These are phyloP conservation scores for Otatea glauca DNA, from an alignment of 176 grass and related monocot species.

Conservation along the genomic window DNA sequence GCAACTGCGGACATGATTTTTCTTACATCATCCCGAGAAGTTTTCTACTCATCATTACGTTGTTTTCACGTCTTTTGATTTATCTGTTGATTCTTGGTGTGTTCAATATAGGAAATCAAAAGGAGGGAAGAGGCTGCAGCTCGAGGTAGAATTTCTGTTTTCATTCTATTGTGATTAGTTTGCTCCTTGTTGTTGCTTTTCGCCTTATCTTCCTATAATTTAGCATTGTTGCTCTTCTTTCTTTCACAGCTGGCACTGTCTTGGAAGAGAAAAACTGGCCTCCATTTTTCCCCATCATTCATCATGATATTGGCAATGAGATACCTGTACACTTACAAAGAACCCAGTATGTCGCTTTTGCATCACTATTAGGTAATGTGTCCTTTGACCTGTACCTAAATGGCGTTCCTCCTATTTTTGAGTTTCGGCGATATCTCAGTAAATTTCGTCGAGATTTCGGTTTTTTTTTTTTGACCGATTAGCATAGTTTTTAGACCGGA, in stretches of 20 bases:
- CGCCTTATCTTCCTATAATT: neutral
- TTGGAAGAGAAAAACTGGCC: slow-evolving; percentile 83
- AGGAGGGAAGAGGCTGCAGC: slow-evolving; percentile 61
- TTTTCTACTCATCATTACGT: neutral
- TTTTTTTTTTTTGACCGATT: too few species aligned
- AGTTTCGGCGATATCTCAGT: too few species aligned
- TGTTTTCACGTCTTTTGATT: neutral
- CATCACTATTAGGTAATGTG: slow-evolving; percentile 65
- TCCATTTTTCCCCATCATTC: slow-evolving; percentile 75
- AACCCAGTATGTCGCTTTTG: slow-evolving; percentile 64
- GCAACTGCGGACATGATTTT: neutral
- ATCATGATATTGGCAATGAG: slow-evolving; percentile 76
- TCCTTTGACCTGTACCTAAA: neutral
- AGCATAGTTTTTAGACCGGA: too few species aligned
- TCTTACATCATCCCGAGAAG: neutral
- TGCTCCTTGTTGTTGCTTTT: neutral
- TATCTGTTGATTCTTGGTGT: neutral
- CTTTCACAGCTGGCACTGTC: slow-evolving; percentile 55
- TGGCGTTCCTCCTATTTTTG: neutral
- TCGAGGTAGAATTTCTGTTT: slow-evolving; percentile 39
- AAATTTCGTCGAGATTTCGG: too few species aligned
- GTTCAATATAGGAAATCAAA: slow-evolving; percentile 55
- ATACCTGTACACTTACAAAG: slow-evolving; percentile 75
- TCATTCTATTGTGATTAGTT: neutral
- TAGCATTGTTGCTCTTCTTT: neutral